A percentile compares a stretch with the other conserved stretches of the same genome.
phyloP scores from a whole-genome alignment of 805 yeast genomes.

The Kurtzmaniella cleridarum region DNA sequence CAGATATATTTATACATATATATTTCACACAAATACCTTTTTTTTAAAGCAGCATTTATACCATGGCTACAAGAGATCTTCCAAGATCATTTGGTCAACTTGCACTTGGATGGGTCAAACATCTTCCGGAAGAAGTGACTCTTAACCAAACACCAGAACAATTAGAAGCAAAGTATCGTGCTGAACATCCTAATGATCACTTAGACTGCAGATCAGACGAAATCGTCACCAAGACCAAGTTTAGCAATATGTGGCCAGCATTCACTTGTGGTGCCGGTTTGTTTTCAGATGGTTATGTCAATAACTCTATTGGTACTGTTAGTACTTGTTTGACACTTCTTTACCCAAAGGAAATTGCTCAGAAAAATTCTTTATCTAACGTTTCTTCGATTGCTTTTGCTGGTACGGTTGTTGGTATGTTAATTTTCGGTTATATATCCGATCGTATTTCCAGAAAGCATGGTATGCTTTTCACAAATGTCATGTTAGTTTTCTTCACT shows the following conservation, averaged over 20 bases:
- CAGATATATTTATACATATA: too few relatives aligned
- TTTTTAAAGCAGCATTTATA: too few relatives aligned
- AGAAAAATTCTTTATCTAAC: slow-evolving; percentile 62
- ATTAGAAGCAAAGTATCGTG: slow-evolving; percentile 8
- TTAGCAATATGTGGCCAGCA: slow-evolving; percentile 45
- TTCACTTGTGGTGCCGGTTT: slow-evolving; percentile 81
- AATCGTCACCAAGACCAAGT: slow-evolving; percentile 7
- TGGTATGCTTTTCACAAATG: slow-evolving; percentile 71
- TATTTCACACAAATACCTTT: too few relatives aligned
- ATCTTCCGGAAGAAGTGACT: slow-evolving; percentile 33
- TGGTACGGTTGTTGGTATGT: slow-evolving; percentile 80
- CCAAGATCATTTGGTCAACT: slow-evolving; percentile 32
- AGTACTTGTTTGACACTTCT: slow-evolving; percentile 56
- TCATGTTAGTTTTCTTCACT: slow-evolving; percentile 63
- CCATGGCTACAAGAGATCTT: slow-evolving; percentile 33
- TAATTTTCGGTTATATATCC: slow-evolving; percentile 65
- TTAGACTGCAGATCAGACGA: slow-evolving; percentile 1
- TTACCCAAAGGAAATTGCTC: slow-evolving; percentile 54
- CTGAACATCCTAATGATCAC: slow-evolving; percentile 12
- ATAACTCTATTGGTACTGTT: slow-evolving; percentile 74
- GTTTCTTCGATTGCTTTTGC: slow-evolving; percentile 78
- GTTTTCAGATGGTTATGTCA: slow-evolving; percentile 83
- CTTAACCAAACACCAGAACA: slow-evolving; percentile 13
- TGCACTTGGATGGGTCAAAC: slow-evolving; percentile 28
- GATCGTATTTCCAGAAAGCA: slow-evolving; percentile 69